phyloP scores from a whole-genome alignment of 306 rosid species.

The Notholithocarpus densiflorus region DNA sequence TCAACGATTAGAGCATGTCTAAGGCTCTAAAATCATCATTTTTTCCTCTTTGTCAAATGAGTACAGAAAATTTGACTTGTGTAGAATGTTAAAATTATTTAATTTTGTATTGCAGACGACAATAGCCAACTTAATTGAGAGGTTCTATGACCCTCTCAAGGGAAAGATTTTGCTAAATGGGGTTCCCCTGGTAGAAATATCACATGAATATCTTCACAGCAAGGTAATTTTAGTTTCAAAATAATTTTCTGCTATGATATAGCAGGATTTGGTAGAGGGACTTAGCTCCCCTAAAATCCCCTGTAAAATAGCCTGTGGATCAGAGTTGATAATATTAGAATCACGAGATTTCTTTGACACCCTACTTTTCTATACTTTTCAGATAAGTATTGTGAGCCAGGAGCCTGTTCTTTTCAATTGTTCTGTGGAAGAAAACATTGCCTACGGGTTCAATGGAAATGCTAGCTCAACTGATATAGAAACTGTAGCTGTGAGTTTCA shows the following conservation, averaged over 20 bases:
- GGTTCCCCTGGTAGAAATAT: conserved; percentile 69
- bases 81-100: conserved; percentile 10
- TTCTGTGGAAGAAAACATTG: conserved; percentile 80
- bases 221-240: conserved; percentile 41
- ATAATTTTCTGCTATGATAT: neutral
- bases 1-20: too few relatives aligned
- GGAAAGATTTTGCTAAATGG: conserved; percentile 71
- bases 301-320: neutral
- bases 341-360: neutral
- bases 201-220: conserved; percentile 70
- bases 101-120: conserved; percentile 60
- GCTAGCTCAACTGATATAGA: conserved; percentile 42
- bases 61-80: neutral
- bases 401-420: conserved; percentile 78
- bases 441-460: conserved; percentile 73
- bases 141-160: conserved; percentile 78
- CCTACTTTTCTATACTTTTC: conserved; percentile 1
- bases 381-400: conserved; percentile 84
- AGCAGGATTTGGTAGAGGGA: neutral
- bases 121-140: conserved; percentile 83
- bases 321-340: neutral
- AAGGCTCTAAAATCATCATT: neutral
- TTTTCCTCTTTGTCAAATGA: neutral
- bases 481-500: conserved; percentile 61
- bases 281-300: neutral